Percentiles rank a stretch among this genome's conserved stretches.
These are phyloP conservation scores for Jaminaea rosea DNA, from an alignment of 1,284 basidiomycete genomes.

Conservation along the genomic window DNA sequence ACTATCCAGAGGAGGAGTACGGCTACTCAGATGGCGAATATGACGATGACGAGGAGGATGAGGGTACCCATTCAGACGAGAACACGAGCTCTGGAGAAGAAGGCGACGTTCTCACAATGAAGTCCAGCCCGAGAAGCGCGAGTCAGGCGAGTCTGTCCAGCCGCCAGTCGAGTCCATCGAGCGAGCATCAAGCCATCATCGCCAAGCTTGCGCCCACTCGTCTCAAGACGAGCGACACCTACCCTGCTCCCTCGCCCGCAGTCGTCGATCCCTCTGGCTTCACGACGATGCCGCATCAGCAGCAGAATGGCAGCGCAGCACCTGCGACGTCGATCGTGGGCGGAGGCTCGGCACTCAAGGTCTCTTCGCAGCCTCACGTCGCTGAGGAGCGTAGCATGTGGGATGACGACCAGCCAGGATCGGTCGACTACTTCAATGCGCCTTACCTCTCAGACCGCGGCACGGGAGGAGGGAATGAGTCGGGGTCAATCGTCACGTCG, in stretches of 20 bases:
- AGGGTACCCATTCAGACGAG: conserved; percentile 17
- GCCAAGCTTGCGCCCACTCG: conserved; percentile 88
- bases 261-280: conserved; percentile 57
- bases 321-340: background rate
- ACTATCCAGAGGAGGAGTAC: conserved; percentile 43
- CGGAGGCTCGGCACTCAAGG: background rate
- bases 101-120: conserved; percentile 47
- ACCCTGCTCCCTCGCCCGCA: conserved; percentile 50
- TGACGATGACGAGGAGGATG: conserved; percentile 52
- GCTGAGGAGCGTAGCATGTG: conserved; percentile 20
- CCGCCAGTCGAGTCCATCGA: conserved; percentile 5
- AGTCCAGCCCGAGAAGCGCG: conserved; percentile 19
- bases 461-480: conserved; percentile 13
- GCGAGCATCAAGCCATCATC: conserved; percentile 56
- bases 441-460: conserved; percentile 53
- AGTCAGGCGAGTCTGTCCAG: conserved; percentile 1
- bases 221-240: conserved; percentile 62
- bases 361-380: background rate
- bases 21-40: conserved; percentile 45
- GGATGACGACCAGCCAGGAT: conserved; percentile 53
- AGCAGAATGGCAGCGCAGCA: too few species aligned
- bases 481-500: background rate
- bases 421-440: conserved; percentile 59
- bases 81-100: conserved; percentile 8
- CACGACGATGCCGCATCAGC: conserved; percentile 17